phyloP scores from a whole-genome alignment of 2,329 filamentous ascomycete genomes.

The Alternaria postmessia region DNA sequence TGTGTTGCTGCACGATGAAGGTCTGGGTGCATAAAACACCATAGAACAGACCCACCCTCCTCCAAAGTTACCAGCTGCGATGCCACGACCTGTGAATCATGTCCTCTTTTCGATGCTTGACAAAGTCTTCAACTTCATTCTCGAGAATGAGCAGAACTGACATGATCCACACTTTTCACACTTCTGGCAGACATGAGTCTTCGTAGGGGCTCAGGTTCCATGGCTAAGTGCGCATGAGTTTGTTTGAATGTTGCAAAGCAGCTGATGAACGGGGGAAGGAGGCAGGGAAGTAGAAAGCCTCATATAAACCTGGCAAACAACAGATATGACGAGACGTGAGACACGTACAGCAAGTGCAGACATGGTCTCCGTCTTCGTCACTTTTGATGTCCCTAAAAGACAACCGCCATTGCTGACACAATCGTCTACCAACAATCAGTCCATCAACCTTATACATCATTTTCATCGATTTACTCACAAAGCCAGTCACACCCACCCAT shows the following conservation, averaged over 20 bases:
- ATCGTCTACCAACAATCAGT: not conserved
- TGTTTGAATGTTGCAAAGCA: not conserved
- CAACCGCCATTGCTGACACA: not conserved
- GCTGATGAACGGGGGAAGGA: not conserved
- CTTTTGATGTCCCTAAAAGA: not conserved
- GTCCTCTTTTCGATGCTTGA: not conserved
- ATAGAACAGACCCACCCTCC: not conserved
- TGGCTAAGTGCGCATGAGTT: not conserved
- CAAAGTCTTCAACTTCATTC: not conserved
- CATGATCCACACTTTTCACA: not conserved
- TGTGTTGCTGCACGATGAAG: not conserved
- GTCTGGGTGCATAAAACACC: not conserved
- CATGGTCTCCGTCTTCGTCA: not conserved
- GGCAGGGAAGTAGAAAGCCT: not conserved
- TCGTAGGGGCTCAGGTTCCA: not conserved
- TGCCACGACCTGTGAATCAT: not conserved
- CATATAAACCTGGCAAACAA: not conserved
- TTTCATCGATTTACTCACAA: not conserved
- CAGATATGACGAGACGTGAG: not conserved
- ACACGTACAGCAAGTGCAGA: not conserved
- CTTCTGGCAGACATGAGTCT: not conserved
- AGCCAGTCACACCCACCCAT: not conserved
- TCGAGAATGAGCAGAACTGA: too few relatives aligned
- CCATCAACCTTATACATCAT: not conserved
- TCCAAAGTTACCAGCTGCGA: not conserved